A percentile compares a stretch with the other conserved stretches of the same genome.
Evolutionary conservation across 768 basidiomycete genomes (phyloP).

Genomic region (Sporobolomyces pararoseus): DNA sequence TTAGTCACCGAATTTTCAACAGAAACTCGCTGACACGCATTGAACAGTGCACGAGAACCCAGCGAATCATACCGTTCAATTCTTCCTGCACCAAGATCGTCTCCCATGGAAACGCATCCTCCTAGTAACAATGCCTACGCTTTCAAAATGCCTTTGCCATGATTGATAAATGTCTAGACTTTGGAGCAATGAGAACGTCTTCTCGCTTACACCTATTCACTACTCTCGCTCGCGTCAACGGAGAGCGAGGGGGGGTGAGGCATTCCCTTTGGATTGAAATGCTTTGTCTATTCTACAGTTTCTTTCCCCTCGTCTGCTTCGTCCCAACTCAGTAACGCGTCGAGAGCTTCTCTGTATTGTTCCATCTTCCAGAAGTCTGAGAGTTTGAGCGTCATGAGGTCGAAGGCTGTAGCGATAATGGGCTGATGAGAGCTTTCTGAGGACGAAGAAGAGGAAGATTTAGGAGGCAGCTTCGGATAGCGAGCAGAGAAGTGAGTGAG

Average conservation of each 20-base stretch:
- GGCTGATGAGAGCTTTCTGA: constrained; percentile 50
- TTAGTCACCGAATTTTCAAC: neutral
- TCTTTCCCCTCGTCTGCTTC: constrained; percentile 45
- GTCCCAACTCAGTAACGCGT: constrained; percentile 50
- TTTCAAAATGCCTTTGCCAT: neutral
- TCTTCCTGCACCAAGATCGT: neutral
- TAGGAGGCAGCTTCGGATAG: constrained; percentile 78
- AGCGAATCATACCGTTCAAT: neutral
- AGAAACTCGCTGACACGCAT: neutral
- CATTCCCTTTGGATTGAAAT: no score
- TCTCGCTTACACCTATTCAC: no score
- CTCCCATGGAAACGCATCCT: neutral
- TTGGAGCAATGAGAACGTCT: no score
- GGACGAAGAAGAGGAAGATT: constrained; percentile 45
- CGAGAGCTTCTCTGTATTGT: constrained; percentile 68
- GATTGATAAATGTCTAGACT: no score
- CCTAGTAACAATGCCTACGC: neutral
- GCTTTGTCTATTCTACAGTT: neutral
- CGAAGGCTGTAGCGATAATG: constrained; percentile 72
- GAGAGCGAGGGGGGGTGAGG: no score
- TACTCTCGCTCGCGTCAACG: no score
- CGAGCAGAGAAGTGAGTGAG: constrained; percentile 94
- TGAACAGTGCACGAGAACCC: neutral
- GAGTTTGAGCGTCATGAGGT: constrained; percentile 67
- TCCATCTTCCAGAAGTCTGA: constrained; percentile 81